phyloP scores from a whole-genome alignment of 345 rosid species.

The Psidium friedrichsthalianum region DNA sequence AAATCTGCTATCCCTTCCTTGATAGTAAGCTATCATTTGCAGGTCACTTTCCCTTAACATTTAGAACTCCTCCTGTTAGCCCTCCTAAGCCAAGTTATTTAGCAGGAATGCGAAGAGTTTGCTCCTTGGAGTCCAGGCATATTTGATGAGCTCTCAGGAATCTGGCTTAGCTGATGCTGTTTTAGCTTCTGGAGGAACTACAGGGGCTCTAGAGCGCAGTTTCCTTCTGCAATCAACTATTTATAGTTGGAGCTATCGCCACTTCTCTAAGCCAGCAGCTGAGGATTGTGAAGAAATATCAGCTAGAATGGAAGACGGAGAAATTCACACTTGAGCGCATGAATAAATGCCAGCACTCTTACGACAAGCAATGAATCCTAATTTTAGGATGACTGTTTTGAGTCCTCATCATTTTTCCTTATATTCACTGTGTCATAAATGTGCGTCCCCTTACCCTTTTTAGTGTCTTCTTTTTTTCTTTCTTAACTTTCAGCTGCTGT shows the following conservation, averaged over 20 bases:
- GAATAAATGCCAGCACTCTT: constrained; percentile 75
- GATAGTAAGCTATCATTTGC: constrained; percentile 13
- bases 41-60: constrained; percentile 82
- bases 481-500: constrained; percentile 40
- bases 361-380: neutral
- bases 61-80: constrained; percentile 97
- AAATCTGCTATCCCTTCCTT: neutral
- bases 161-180: constrained; percentile 93
- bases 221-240: constrained; percentile 89
- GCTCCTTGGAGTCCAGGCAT: constrained; percentile 87
- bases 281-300: constrained; percentile 74
- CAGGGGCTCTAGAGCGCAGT: constrained; percentile 56
- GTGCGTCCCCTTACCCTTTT: neutral
- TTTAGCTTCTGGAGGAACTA: constrained; percentile 39
- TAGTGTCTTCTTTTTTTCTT: neutral
- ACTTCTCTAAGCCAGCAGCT: constrained; percentile 82
- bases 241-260: constrained; percentile 92
- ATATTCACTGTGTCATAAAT: neutral
- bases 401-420: neutral
- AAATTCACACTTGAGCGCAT: constrained; percentile 72
- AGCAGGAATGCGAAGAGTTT: constrained; percentile 86
- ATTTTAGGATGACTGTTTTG: neutral
- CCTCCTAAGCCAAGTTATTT: constrained; percentile 77
- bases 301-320: constrained; percentile 80
- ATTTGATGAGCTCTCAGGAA: constrained; percentile 60